These are phyloP conservation scores for Podospora fimiseda DNA, from an alignment of 495 filamentous ascomycete species.

Conservation along the genomic window DNA sequence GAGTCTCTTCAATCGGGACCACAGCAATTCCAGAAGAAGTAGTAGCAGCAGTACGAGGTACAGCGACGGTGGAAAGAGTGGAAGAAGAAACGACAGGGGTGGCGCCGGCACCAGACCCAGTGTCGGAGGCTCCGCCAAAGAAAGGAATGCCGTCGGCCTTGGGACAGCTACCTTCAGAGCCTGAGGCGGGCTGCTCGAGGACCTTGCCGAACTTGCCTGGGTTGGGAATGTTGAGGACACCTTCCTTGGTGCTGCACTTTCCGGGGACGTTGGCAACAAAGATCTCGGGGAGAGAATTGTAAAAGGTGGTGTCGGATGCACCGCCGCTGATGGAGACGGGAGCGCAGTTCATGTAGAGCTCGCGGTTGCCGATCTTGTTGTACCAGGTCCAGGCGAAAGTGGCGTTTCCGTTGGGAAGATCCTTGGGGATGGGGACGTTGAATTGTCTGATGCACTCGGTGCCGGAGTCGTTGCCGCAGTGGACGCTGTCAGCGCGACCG, in stretches of 20 bases:
- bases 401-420: conserved; percentile 53
- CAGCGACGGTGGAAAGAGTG: background rate
- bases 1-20: conserved; percentile 10
- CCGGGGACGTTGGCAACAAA: conserved; percentile 52
- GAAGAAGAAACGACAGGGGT: background rate
- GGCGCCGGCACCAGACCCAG: conserved; percentile 12
- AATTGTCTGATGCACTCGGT: conserved; percentile 24
- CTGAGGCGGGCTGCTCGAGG: conserved; percentile 21
- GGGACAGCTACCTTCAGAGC: conserved; percentile 53
- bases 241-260: conserved; percentile 19
- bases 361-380: conserved; percentile 77
- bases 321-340: conserved; percentile 56
- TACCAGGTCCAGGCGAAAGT: conserved; percentile 83
- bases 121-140: conserved; percentile 1
- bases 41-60: background rate
- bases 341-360: conserved; percentile 90
- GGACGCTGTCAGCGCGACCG: conserved; percentile 13
- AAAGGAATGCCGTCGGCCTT: conserved; percentile 22
- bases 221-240: conserved; percentile 24
- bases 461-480: conserved; percentile 23
- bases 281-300: conserved; percentile 44
- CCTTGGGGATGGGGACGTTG: conserved; percentile 49
- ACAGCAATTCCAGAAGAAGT: background rate
- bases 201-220: conserved; percentile 21
- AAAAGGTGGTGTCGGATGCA: conserved; percentile 17